Evolutionary conservation across 2,329 filamentous ascomycete species (phyloP), one percentile per base, ranked within the genome.

Genomic region (Didymella glomerata): DNA sequence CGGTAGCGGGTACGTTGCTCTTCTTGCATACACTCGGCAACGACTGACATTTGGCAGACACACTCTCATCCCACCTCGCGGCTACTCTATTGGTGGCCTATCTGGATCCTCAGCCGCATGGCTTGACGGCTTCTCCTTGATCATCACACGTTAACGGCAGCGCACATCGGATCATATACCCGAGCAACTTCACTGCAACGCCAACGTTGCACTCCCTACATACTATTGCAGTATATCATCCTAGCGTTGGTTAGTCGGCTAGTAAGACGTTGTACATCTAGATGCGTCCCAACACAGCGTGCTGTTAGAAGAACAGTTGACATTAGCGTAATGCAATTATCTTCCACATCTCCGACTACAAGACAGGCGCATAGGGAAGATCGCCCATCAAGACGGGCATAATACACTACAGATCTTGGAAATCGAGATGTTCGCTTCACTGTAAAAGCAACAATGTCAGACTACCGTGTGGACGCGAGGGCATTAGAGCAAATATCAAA

Each of bases 11-110:
- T 97, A 86, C 78, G 92, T 87, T 54, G 20, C n/a, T 38, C 20
- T 4, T 27, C 4, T 13, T 22, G 11, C n/a, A 9, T 11, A 22
- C 8, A 24, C 14, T 38, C 8, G 38, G 24, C 22, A 48, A 18
- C 9, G 11, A 18, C 36, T 18, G 30, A 53, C 48, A 60, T 56
- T 57, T 67, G 74, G 1, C 68, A 97, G 94, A 63, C 90, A 93
- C 76, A 95, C 89, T 32, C 83, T 99, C 61, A 91, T 98, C 67
- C 92, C 94, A 50, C 95, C 95, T 11, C 85, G 90, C 66, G 94
- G 94, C 48, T 97, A 95, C 79, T 91, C 84, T 65, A 89, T 98
- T 72, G 93, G 91, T 61, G 95, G 95, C 59, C 84, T 98, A 63
- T 90, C 91, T 11, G 95, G 95, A 56, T 91, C 90, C 50, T 91